Evolutionary conservation across 2,329 filamentous ascomycete genomes (phyloP), one percentile per base, ranked within the genome.

Genomic region (Aspergillus neotritici): DNA sequence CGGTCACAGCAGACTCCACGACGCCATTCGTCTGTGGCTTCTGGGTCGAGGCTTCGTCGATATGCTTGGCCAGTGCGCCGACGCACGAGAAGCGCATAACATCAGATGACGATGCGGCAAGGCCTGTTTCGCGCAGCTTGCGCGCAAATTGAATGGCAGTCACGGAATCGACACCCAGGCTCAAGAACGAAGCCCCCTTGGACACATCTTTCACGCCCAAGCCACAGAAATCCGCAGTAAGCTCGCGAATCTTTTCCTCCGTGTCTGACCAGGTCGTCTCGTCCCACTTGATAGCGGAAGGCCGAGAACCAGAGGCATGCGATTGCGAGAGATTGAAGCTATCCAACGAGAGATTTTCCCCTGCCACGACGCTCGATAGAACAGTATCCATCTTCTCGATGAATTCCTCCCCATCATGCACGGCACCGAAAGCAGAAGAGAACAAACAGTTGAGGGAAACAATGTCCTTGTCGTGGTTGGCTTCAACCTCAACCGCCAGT

Each of bases 401-500:
- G 21, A 66, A 51, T 15, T 56, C 54, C 4, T 53, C 48, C 7
- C 50, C 60, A 30, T 41, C 46, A 10, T 53, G 46, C 5, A 30
- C 21, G 2, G 51, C 45, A 3, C 56, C 58, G 31, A 64, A 65
- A 1, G 53, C 41, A 3, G 52, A 31, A 1, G 60, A 61, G 31
- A 58, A 62, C 7, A 48, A 46, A 33, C 55, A 56, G 31, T 57
- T 53, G 9, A 61, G 47, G 3, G 51, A 40, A 8, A 67, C 11
- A 13, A 46, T 43, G 37, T 63, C 51, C 9, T 33, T 43, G 5
- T 36, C 30, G 29, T 42, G 40, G 39, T 61, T 53, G 3, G 61
- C 60, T 39, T 62, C 58, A 14, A 62, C 51, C 37, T 67, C 64
- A 3, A 67, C 48, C 6, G 64, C 63, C 7, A 67, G 51, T 3